phyloP scores from a whole-genome alignment of 306 rosid species.

The Adenanthera pavonina region DNA sequence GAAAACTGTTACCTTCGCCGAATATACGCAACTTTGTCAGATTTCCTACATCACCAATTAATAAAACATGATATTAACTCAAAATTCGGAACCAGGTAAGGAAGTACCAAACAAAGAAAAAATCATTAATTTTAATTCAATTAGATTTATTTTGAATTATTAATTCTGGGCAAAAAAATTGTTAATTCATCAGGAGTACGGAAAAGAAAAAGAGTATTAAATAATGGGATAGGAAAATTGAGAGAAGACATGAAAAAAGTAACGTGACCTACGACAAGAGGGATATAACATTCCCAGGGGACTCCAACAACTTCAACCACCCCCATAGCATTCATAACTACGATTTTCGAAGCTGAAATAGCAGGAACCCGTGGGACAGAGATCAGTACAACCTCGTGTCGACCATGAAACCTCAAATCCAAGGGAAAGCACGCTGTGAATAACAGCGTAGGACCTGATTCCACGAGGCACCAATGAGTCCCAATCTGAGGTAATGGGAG shows the following conservation, averaged over 20 bases:
- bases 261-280: no score
- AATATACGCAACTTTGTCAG: not conserved
- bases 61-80: not conserved
- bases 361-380: not conserved
- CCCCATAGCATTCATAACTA: no score
- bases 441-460: not conserved
- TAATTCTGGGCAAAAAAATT: no score
- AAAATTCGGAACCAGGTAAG: not conserved
- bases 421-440: not conserved
- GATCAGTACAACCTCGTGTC: not conserved
- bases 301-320: no score
- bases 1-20: not conserved
- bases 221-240: no score
- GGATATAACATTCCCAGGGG: no score
- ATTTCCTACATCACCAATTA: not conserved
- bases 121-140: no score
- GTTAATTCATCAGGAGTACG: no score
- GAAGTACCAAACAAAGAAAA: no score
- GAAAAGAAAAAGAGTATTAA: no score
- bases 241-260: no score
- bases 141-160: no score
- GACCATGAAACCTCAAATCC: slow-evolving; percentile 10
- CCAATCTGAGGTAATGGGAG: not conserved
- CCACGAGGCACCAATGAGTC: not conserved
- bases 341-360: not conserved